Evolutionary conservation across 495 filamentous ascomycete genomes (phyloP).

Genomic region (Penicillium atrosanguineum): DNA sequence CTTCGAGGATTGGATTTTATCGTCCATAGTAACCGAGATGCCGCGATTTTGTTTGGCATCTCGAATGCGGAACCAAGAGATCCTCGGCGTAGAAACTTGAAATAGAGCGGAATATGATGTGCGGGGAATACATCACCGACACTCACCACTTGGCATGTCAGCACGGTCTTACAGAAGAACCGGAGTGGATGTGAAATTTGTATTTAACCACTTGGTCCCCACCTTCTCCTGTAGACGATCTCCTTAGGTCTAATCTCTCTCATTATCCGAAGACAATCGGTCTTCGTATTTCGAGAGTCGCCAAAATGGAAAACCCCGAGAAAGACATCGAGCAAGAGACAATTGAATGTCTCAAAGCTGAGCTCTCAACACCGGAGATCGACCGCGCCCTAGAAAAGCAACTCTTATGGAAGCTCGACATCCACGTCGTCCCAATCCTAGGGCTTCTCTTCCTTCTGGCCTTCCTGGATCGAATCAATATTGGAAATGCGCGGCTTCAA

Average conservation of each 20-base stretch:
- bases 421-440: conserved; percentile 40
- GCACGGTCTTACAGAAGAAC: not conserved
- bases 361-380: conserved; percentile 1
- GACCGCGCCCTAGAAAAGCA: conserved; percentile 30
- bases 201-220: not conserved
- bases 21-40: not conserved
- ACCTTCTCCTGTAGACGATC: not conserved
- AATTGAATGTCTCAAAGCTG: conserved; percentile 15
- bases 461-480: conserved; percentile 54
- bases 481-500: conserved; percentile 61
- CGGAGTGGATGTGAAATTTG: not conserved
- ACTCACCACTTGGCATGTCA: not conserved
- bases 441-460: conserved; percentile 38
- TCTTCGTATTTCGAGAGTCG: no score
- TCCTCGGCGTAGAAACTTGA: not conserved
- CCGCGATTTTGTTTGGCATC: conserved; percentile 1
- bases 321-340: conserved; percentile 14
- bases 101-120: conserved; percentile 9
- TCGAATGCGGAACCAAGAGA: conserved; percentile 8
- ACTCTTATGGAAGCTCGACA: conserved; percentile 39
- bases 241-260: not conserved
- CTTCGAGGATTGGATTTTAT: not conserved
- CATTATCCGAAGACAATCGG: no score
- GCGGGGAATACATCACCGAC: conserved; percentile 8
- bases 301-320: conserved; percentile 7